Base-by-base conservation (phyloP, 2,329 filamentous ascomycete genomes). In the Sporothrix brasiliensis region DNA sequence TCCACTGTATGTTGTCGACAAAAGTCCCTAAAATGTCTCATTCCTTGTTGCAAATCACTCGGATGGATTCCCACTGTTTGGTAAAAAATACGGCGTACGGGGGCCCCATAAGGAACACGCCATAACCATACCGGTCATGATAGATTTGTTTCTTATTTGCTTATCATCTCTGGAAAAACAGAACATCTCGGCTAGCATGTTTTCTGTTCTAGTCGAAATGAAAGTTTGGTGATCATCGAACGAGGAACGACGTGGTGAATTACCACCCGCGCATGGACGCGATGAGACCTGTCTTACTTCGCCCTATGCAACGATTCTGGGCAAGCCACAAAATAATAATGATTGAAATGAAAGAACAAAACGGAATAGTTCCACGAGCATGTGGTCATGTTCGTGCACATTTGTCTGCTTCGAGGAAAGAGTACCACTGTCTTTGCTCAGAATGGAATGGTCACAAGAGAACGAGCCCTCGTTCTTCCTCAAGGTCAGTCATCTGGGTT, bases 141-240 rank as follows among this genome's bases (percentile, higher is more conserved):
- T 47, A 24, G 24, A 21, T 24, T 44, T 58, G 39, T 2, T n/a
- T 39, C 10, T 39, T 21, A 19, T 30, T 13, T 27, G 13, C 16
- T 34, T 7, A 16, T 30, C 19, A 24, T 24, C 34, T 60, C 27
- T 63, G 58, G 58, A 19, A n/a, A n/a, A n/a, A 27, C 39, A 63
- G 14, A 63, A 39, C 4, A 63, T 44, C 39, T 63, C 39, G 58
- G 58, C 41, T 63, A n/a, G 58, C 58, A 11, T 61, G 56, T 30
- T 34, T 65, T 30, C 24, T 34, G 14, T 34, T 52, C 30, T 24
- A 24, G 47, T 49, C 47, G 30, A 67, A 53, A 67, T 67, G 54
- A 70, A 70, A 47, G 54, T 44, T 63, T 49, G 63, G 61, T 49
- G 60, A 67, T 67, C 63, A 41, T 53, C 30, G 53, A 53, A 41